Percentiles rank a stretch among this genome's conserved stretches.
Evolutionary conservation across 176 grass and related monocot genomes (phyloP).

Genomic region (Guadua angustifolia): DNA sequence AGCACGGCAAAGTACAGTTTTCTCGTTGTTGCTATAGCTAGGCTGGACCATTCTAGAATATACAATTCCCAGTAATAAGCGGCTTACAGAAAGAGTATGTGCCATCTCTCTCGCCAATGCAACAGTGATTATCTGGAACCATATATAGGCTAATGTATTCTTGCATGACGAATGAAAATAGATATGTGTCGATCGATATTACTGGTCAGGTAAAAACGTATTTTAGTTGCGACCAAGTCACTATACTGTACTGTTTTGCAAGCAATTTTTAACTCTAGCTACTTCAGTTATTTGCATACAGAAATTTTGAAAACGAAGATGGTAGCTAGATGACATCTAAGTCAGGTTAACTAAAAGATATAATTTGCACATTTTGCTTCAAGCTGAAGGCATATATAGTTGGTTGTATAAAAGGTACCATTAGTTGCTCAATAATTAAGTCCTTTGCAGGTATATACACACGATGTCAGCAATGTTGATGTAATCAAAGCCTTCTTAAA

Average conservation of each 20-base stretch:
- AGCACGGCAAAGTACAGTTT: neutral
- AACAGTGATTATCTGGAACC: neutral
- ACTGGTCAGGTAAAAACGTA: neutral
- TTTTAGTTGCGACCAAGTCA: neutral
- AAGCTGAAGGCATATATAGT: constrained; percentile 38
- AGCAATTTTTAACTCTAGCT: neutral
- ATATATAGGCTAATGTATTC: neutral
- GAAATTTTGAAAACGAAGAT: neutral
- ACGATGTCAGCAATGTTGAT: constrained; percentile 39
- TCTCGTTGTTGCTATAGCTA: neutral
- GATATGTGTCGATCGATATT: neutral
- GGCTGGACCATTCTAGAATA: neutral
- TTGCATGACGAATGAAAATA: neutral
- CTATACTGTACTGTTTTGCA: neutral
- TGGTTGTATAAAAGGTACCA: constrained; percentile 18
- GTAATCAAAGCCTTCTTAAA: constrained; percentile 34
- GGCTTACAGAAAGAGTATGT: neutral
- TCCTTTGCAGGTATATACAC: neutral
- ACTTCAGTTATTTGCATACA: constrained; percentile 4
- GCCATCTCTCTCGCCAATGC: neutral
- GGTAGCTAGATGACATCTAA: neutral
- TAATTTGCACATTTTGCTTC: constrained; percentile 15
- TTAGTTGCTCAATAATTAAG: constrained; percentile 30
- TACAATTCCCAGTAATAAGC: neutral
- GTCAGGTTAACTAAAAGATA: constrained; percentile 5